Evolutionary conservation across 495 filamentous ascomycete genomes (phyloP).

Genomic region (Chlorociboria aeruginascens): DNA sequence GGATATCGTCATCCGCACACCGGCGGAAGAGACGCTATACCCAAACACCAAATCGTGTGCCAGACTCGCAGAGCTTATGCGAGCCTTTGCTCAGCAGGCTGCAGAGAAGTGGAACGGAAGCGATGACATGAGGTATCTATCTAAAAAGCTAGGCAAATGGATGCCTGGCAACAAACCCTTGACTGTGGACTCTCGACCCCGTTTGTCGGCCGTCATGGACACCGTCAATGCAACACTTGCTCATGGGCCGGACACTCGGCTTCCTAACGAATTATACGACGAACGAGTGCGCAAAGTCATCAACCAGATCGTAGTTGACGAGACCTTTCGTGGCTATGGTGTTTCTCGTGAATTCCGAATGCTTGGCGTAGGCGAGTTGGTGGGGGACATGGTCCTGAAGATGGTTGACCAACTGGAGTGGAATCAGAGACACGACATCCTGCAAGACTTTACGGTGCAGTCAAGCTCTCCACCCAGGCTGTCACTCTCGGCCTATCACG

Average conservation of each 20-base stretch:
- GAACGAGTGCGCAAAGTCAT: conserved; percentile 11
- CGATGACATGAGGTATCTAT: conserved; percentile 69
- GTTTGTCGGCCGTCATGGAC: conserved; percentile 81
- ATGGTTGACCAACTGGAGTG: no score
- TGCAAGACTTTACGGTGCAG: no score
- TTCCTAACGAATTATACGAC: conserved; percentile 83
- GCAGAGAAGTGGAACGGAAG: conserved; percentile 65
- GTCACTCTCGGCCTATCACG: conserved; percentile 39
- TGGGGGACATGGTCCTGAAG: conserved; percentile 53
- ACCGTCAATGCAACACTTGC: conserved; percentile 77
- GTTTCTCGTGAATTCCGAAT: conserved; percentile 75
- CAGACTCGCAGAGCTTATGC: conserved; percentile 62
- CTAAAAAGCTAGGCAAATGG: conserved; percentile 55
- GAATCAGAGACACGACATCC: no score
- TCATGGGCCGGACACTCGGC: conserved; percentile 61
- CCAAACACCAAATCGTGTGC: conserved; percentile 77
- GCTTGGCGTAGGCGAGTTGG: conserved; percentile 68
- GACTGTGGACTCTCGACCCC: conserved; percentile 68
- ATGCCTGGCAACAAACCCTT: conserved; percentile 33
- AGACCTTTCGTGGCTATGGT: conserved; percentile 79
- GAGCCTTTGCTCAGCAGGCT: conserved; percentile 67
- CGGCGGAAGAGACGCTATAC: conserved; percentile 75
- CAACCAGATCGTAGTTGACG: conserved; percentile 64
- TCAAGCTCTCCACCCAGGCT: no score
- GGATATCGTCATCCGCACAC: conserved; percentile 57